Evolutionary conservation across 768 basidiomycete genomes (phyloP), one percentile per base, ranked within the genome.

Genomic region (Amanita subjunquillea): DNA sequence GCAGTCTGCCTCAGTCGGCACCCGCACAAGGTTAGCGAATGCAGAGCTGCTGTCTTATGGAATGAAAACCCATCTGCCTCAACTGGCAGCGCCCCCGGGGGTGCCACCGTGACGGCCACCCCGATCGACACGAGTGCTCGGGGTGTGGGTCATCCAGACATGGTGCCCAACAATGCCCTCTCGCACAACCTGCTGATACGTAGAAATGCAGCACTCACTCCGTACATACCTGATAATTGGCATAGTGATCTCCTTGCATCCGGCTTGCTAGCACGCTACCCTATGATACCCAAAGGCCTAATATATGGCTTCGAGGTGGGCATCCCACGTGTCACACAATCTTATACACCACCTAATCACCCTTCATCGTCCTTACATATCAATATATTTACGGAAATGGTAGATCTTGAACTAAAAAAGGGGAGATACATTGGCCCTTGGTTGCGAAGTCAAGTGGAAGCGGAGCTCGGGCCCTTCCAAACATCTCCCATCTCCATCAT

Each of bases 391-490:
- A 25, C 2, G 23, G 23, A 25, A 4, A 25, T 25, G 23, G 23
- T 25, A 2, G 4, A 25, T 25, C 23, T 25, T 25, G 23, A 25
- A 25, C 2, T 25, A 25, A 25, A 25, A 4, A 25, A 25, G 23
- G 23, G 23, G 2, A 25, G 23, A 4, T 25, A 25, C 23, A 25
- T 25, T n/a, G n/a, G n/a, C n/a, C n/a, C n/a, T n/a, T n/a, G n/a
- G n/a, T n/a, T n/a, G n/a, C n/a, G n/a, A n/a, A n/a, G n/a, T n/a
- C n/a, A n/a, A n/a, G n/a, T n/a, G n/a, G n/a, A n/a, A n/a, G n/a
- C n/a, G n/a, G n/a, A n/a, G n/a, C n/a, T n/a, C n/a, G 71, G 72
- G 0, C 69, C 65, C 0, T 73, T 75, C 51, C 72, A 74, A 49
- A 65, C 67, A 0, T 72, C 67, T 0, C 70, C 71, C 0, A 55